Percentiles rank a stretch among this genome's conserved stretches.
Conservation (phyloP, 2,329 filamentous ascomycete genomes). For the Lecanoromycetidae sp. region DNA sequence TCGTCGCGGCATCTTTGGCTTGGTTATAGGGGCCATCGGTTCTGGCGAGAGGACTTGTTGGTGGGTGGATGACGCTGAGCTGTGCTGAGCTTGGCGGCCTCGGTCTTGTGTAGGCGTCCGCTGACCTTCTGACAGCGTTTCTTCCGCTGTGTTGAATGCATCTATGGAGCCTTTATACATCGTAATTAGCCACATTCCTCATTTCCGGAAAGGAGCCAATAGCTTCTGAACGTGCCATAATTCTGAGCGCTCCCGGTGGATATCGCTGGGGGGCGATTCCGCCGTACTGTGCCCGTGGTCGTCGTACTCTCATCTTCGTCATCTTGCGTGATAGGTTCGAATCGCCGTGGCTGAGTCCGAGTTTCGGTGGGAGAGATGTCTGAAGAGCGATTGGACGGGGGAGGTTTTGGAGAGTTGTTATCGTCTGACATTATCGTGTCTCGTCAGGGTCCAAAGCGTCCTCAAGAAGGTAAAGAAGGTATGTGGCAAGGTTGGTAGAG, state of each 20-base stretch:
- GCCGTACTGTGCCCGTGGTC: conserved; percentile 42
- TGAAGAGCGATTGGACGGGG: conserved; percentile 21
- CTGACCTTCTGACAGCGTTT: not conserved
- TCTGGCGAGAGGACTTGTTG: conserved; percentile 17
- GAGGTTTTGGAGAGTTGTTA: not conserved
- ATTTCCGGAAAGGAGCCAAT: not conserved
- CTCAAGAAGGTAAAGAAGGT: not conserved
- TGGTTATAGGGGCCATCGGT: conserved; percentile 20
- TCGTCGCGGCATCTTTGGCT: conserved; percentile 56
- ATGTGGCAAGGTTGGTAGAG: not conserved
- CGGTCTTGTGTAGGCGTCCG: conserved; percentile 15
- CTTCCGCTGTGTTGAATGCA: conserved; percentile 9
- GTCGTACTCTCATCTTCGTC: conserved; percentile 29
- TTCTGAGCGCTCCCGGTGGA: conserved; percentile 8
- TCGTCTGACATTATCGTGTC: conserved; percentile 9
- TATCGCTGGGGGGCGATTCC: conserved; percentile 24
- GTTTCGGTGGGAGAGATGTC: conserved; percentile 41
- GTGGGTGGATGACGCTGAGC: conserved; percentile 9
- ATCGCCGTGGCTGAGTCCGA: conserved; percentile 28
- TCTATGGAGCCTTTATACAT: conserved; percentile 9
- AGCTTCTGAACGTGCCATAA: conserved; percentile 8
- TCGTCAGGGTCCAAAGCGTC: not conserved
- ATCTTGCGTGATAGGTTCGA: conserved; percentile 16
- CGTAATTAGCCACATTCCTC: not conserved
- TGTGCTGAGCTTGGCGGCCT: conserved; percentile 4